phyloP scores from a whole-genome alignment of 2,329 filamentous ascomycete species.

The Thielaviopsis euricoi region DNA sequence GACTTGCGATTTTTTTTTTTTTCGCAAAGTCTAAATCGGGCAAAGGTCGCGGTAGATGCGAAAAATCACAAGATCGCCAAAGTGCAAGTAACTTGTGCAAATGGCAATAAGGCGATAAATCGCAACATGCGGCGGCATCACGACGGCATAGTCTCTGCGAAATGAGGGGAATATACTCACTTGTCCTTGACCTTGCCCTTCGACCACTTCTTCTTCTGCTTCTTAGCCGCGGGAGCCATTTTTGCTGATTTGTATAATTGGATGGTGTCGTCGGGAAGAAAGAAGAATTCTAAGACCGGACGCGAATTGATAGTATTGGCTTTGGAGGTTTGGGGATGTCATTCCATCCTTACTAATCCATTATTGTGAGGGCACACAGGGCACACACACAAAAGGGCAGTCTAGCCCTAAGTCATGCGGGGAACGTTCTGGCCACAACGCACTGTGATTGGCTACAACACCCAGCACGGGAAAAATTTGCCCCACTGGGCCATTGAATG shows the following conservation, averaged over 20 bases:
- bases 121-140: background rate
- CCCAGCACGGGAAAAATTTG: conserved; percentile 24
- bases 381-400: conserved; percentile 21
- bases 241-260: conserved; percentile 22
- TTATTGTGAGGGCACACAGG: conserved; percentile 12
- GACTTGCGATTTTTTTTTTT: background rate
- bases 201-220: conserved; percentile 37
- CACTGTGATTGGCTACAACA: conserved; percentile 21
- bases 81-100: background rate
- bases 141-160: background rate
- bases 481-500: conserved; percentile 11
- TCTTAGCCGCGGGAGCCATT: conserved; percentile 32
- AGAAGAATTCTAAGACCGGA: conserved; percentile 10
- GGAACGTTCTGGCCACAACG: conserved; percentile 18
- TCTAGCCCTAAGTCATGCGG: conserved; percentile 24
- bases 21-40: background rate
- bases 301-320: conserved; percentile 12
- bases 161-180: conserved; percentile 5
- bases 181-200: conserved; percentile 92
- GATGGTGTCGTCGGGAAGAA: conserved; percentile 12
- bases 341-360: conserved; percentile 10
- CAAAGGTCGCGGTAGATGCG: background rate
- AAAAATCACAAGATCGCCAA: background rate
- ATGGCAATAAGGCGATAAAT: background rate
- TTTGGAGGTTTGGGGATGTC: conserved; percentile 9